Base-by-base conservation (phyloP, 768 basidiomycete genomes). In the Lentinula raphanica region DNA sequence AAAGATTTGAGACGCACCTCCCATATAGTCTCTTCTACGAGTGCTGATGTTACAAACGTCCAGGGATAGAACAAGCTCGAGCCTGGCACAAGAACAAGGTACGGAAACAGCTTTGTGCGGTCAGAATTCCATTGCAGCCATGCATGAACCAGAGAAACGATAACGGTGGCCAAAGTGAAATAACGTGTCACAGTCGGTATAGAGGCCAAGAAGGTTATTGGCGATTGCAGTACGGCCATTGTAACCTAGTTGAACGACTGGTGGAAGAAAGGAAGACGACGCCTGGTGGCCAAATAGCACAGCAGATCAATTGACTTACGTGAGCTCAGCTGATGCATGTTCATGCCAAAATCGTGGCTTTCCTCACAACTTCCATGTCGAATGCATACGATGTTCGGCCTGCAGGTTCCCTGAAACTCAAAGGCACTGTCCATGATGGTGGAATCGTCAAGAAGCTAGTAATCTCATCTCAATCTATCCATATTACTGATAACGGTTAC, bases 391-490 rank as follows among this genome's bases (percentile, higher is more conserved):
- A 89, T 74, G 78, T 89, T 72, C 85, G 86, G 69, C 86, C 90
- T 56, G 89, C 91, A 49, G 92, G 93, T 68, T 86, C 90, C 63
- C 88, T 95, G 69, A 95, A 93, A 72, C 80, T 95, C 67, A 95
- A 94, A 75, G 84, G 89, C n/a, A 85, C 82, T 35, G 86, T 87
- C 32, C 76, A 77, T 27, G 91, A 90, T 63, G 91, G 89, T 58
- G 88, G 90, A 3, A 79, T 88, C 58, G 84, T 86, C 46, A 94
- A 94, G 72, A 94, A 93, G 92, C 92, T 63, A 62, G 84, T 58
- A 32, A 58, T 27, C 59, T 21, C 61, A 7, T 38, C 60, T 61
- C 36, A 23, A 12, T 59, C 58, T 29, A 50, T 36, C 55, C 39
- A 57, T 40, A 58, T 56, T 58, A 44, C 55, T 39, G 44, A 58